Conservation (phyloP, 495 filamentous ascomycete species). For the Tuber magnatum region DNA sequence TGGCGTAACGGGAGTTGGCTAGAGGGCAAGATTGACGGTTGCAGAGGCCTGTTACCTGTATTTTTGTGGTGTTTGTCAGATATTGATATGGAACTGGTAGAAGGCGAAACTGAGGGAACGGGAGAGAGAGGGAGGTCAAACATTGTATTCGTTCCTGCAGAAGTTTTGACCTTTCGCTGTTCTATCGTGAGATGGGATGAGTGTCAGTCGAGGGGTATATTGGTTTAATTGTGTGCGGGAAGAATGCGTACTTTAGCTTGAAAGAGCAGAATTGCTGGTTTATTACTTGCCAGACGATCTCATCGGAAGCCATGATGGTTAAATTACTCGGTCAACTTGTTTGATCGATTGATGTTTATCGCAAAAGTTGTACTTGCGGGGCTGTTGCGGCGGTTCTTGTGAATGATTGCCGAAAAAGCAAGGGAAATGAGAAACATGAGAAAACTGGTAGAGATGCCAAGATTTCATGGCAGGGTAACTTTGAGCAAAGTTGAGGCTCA, state of each 20-base stretch:
- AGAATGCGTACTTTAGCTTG: slow-evolving; percentile 71
- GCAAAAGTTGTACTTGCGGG: slow-evolving; percentile 12
- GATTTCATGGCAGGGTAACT: slow-evolving; percentile 21
- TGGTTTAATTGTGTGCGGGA: slow-evolving; percentile 10
- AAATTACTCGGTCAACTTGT: slow-evolving; percentile 5
- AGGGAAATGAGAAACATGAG: not conserved
- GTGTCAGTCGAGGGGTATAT: slow-evolving; percentile 16
- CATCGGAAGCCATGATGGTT: slow-evolving; percentile 69
- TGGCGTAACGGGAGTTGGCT: slow-evolving; percentile 93
- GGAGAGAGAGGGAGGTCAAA: not conserved
- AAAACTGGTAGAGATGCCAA: slow-evolving; percentile 24
- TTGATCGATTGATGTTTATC: slow-evolving; percentile 1
- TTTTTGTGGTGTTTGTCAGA: not conserved
- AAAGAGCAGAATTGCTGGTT: slow-evolving; percentile 95
- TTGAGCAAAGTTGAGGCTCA: slow-evolving; percentile 23
- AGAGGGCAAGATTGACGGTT: slow-evolving; percentile 91
- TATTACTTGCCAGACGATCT: slow-evolving; percentile 95
- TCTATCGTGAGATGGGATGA: slow-evolving; percentile 43
- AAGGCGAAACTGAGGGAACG: not conserved
- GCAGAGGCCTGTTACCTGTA: slow-evolving; percentile 78
- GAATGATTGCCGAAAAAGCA: not conserved
- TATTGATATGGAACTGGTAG: slow-evolving; percentile 12
- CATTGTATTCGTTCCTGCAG: slow-evolving; percentile 90
- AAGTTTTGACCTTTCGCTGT: slow-evolving; percentile 90
- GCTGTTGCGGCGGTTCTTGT: slow-evolving; percentile 10